Percentiles rank a stretch among this genome's conserved stretches.
These are phyloP conservation scores for Kockovaella imperatae DNA, from an alignment of 768 basidiomycete species.

Conservation along the genomic window DNA sequence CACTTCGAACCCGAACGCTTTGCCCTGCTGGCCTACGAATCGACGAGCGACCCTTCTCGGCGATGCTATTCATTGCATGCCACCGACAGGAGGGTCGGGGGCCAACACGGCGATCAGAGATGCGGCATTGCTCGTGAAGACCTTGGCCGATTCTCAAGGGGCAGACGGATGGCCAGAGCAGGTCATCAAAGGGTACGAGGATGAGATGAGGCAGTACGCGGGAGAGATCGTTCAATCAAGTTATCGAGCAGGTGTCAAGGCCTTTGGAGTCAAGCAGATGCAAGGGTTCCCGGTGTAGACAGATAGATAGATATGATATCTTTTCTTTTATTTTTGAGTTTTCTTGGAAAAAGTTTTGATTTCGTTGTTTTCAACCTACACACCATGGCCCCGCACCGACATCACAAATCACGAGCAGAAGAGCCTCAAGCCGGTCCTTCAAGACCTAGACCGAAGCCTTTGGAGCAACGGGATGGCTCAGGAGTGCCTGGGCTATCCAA, in stretches of 20 bases:
- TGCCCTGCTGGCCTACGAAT: conserved; percentile 7
- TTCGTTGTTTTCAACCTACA: no score
- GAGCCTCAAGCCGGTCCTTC: conserved; percentile 15
- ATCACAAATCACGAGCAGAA: no score
- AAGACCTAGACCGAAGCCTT: conserved; percentile 8
- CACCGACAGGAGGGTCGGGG: conserved; percentile 18
- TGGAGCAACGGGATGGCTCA: conserved; percentile 19
- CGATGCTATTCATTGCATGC: conserved; percentile 19
- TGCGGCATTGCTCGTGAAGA: conserved; percentile 5
- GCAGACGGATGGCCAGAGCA: conserved; percentile 2
- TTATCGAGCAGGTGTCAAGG: no score
- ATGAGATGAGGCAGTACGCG: conserved; percentile 9
- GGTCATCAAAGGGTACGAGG: conserved; percentile 8
- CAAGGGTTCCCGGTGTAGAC: no score
- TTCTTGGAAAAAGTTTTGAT: no score
- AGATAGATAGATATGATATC: no score
- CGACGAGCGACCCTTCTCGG: conserved; percentile 13
- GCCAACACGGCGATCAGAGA: conserved; percentile 18
- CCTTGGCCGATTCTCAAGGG: not conserved
- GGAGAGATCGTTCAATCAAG: no score
- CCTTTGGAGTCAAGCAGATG: no score
- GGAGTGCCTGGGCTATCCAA: conserved; percentile 67
- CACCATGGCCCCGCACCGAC: no score
- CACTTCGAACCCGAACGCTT: not conserved
- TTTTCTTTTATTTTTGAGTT: no score